Conservation (phyloP, 495 filamentous ascomycete species). For the Staphylotrichum longicolle region DNA sequence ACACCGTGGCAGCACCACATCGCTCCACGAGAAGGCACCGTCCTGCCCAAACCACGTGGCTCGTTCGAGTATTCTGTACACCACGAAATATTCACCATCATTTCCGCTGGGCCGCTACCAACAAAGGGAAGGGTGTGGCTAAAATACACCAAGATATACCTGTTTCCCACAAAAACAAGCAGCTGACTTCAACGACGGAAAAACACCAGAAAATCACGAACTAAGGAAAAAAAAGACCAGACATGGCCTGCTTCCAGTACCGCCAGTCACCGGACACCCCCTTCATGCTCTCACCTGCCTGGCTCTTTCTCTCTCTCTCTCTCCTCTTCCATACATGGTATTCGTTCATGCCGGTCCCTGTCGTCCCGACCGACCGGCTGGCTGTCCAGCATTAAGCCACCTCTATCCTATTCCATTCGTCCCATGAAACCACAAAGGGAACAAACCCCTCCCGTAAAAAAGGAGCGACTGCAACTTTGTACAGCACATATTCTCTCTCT, state of each 20-base stretch:
- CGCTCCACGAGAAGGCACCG: no score
- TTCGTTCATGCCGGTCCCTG: background rate
- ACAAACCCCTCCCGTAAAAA: background rate
- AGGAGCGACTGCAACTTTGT: background rate
- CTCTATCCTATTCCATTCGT: conserved; percentile 9
- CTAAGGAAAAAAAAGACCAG: background rate
- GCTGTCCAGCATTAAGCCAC: conserved; percentile 5
- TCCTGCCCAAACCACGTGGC: background rate
- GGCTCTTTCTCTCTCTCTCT: no score
- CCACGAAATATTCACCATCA: background rate
- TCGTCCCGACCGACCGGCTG: background rate
- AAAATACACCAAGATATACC: conserved; percentile 5
- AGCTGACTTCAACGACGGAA: background rate
- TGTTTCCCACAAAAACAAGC: background rate
- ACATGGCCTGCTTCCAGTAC: background rate
- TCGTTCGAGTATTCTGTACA: background rate
- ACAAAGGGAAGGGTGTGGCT: background rate
- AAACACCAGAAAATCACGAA: background rate
- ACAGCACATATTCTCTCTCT: background rate
- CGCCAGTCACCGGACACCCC: background rate
- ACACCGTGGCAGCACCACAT: no score
- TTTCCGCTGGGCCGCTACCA: background rate
- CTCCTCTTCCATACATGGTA: conserved; percentile 11
- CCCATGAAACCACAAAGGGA: background rate
- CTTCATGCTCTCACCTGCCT: background rate